Base-by-base conservation (phyloP, 352 stramenopile species). In the Phytophthora sp. region DNA sequence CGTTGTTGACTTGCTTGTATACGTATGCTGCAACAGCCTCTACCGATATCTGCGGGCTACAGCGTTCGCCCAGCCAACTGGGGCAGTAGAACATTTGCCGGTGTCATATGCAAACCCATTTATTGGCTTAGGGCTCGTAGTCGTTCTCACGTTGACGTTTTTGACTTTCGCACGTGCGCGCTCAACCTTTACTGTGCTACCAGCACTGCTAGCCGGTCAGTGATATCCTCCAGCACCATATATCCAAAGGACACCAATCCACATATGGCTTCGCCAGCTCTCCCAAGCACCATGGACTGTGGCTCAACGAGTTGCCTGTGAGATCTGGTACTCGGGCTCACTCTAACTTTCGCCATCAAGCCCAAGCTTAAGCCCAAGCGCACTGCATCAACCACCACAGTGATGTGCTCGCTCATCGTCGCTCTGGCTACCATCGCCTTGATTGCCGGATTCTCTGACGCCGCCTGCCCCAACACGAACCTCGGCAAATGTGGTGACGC, bases 401-500 rank as follows among this genome's bases (percentile, higher is more conserved):
- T 66, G 36, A 33, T 59, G 30, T 54, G 49, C n/a, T 31, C 35
- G 3, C 4, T 66, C n/a, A 31, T 50, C 41, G 44, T 67, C 26
- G 51, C 35, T 30, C 57, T 36, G 20, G 53, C 56, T 12, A 24
- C 39, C 9, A 15, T 71, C 9, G 50, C 41, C 16, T 8, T 51
- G 2, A 16, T 72, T 9, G 49, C 50, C 16, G 52, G 36, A 12
- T 4, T 64, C 4, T 51, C 56, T 8, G 47, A 64, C 16, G 66
- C 59, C 16, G 53, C 44, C 7, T 78, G 59, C 45, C 39, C 59
- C 15, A 67, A 67, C 42, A 51, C 42, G 20, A 57, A 67, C 24
- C 33, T 72, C 30, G 66, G 66, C 35, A 55, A 56, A 16, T 81
- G 73, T 55, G 69, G 69, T 16, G 57, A 66, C 2, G 62, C 57